Conservation (phyloP, 495 filamentous ascomycete species). For the Tetracladium setigerum region DNA sequence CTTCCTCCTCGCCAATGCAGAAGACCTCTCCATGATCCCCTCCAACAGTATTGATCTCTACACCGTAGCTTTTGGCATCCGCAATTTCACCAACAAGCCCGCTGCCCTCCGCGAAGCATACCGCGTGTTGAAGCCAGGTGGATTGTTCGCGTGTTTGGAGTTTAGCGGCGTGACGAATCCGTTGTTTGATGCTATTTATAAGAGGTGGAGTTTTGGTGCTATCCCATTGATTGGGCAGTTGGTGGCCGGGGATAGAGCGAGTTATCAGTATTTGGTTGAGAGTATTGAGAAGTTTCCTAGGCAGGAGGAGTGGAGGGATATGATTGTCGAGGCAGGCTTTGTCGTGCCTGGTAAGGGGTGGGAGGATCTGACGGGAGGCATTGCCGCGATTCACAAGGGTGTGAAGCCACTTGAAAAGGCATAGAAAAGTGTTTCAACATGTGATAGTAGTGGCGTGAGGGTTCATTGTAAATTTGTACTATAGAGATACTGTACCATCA, state of each 20-base stretch:
- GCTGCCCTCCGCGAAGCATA: conserved; percentile 71
- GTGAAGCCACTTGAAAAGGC: conserved; percentile 61
- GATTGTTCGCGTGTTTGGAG: conserved; percentile 94
- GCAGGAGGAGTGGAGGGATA: conserved; percentile 73
- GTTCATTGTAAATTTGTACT: conserved; percentile 3
- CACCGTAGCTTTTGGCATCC: conserved; percentile 95
- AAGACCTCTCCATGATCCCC: conserved; percentile 57
- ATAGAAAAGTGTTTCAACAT: neutral
- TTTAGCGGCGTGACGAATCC: conserved; percentile 76
- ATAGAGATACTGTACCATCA: neutral
- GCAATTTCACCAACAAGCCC: conserved; percentile 88
- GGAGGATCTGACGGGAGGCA: conserved; percentile 83
- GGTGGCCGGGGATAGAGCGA: conserved; percentile 88
- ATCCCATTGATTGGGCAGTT: conserved; percentile 94
- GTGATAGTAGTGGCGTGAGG: neutral
- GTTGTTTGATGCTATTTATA: conserved; percentile 79
- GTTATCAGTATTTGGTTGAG: conserved; percentile 98
- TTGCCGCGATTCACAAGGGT: conserved; percentile 94
- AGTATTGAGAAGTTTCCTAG: conserved; percentile 90
- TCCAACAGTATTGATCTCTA: conserved; percentile 73
- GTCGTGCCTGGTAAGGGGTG: conserved; percentile 71
- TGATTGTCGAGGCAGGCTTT: conserved; percentile 89
- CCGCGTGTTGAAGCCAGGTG: conserved; percentile 87
- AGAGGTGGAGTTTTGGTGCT: conserved; percentile 89
- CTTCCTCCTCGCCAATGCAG: conserved; percentile 90